Evolutionary conservation across 2,329 filamentous ascomycete genomes (phyloP), one percentile per base, ranked within the genome.

Genomic region (Talaromyces atroroseus): DNA sequence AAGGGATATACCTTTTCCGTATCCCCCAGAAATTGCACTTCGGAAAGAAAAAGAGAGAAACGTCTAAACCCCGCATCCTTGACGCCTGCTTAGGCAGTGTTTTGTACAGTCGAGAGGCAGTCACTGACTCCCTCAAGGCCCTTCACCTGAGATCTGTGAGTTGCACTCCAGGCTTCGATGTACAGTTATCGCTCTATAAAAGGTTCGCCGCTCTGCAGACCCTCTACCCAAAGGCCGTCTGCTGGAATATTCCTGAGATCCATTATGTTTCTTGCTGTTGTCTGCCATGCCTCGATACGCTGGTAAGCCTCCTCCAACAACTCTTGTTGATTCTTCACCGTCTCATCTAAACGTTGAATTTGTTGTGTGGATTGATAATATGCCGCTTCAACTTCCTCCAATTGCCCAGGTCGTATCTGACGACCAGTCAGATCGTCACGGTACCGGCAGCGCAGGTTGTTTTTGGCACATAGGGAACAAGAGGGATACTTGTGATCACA

Each of bases 401-500:
- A 29, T 18, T 56, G 48, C 10, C 53, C 53, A n/a, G 53, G 53
- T 14, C 29, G 48, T 14, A 56, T 45, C n/a, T 56, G 53, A 34
- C 53, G 53, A n/a, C 53, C 53, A 26, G 48, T 50, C 2, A 56
- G 42, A 18, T 45, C 29, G 26, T 56, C 53, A 16, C 46, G 36
- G 26, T 56, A 56, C 11, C 53, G 53, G 11, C 53, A 56, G 2
- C 48, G 53, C 5, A 14, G 18, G 11, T 48, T 38, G 11, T 38
- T 7, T 36, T 45, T 44, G 11, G 21, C 20, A 26, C 53, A 56
- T 1, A 46, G 12, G 5, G 48, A 56, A 26, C 53, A 56, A 24
- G 53, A 44, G 14, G 53, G 53, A 23, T 56, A 50, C 20, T 6
- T 20, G 53, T 56, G 53, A 21, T 56, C 53, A 12, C 53, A 56